phyloP scores from a whole-genome alignment of 306 rosid genomes.

The Sphenostylis stenocarpa region DNA sequence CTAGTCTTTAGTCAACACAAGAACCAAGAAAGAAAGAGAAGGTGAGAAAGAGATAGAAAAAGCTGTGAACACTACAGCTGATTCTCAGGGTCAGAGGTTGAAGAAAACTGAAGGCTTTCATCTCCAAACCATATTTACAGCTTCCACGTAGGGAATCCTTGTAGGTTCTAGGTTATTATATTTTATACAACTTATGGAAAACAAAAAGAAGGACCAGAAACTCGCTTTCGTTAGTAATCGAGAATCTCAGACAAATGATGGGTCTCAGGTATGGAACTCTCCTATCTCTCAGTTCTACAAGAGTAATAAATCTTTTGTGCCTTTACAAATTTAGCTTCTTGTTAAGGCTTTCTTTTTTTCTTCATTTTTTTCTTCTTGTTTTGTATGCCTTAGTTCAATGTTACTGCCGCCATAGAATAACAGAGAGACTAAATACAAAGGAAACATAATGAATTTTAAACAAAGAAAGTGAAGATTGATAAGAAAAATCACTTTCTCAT shows the following conservation, averaged over 20 bases:
- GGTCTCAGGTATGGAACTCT: slow-evolving; percentile 25
- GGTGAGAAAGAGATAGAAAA: neutral
- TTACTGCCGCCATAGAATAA: neutral
- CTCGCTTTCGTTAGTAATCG: slow-evolving; percentile 29
- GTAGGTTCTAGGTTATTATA: neutral
- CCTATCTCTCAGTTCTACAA: neutral
- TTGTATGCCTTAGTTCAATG: neutral
- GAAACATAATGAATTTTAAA: neutral
- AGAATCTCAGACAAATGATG: slow-evolving; percentile 32
- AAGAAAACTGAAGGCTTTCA: slow-evolving; percentile 21
- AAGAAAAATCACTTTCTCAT: no score
- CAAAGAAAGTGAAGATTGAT: neutral
- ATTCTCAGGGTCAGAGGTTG: slow-evolving; percentile 15
- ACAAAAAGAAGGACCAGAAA: slow-evolving; percentile 30
- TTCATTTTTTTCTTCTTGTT: neutral
- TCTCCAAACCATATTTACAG: neutral
- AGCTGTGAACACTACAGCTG: neutral
- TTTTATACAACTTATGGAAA: slow-evolving; percentile 34
- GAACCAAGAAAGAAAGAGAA: neutral
- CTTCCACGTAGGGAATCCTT: neutral
- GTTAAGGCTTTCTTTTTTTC: neutral
- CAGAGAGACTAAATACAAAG: neutral
- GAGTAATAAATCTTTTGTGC: neutral
- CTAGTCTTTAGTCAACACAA: neutral
- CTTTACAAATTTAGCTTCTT: neutral